Base-by-base conservation (phyloP, 768 basidiomycete genomes). In the Tulasnella sp. region DNA sequence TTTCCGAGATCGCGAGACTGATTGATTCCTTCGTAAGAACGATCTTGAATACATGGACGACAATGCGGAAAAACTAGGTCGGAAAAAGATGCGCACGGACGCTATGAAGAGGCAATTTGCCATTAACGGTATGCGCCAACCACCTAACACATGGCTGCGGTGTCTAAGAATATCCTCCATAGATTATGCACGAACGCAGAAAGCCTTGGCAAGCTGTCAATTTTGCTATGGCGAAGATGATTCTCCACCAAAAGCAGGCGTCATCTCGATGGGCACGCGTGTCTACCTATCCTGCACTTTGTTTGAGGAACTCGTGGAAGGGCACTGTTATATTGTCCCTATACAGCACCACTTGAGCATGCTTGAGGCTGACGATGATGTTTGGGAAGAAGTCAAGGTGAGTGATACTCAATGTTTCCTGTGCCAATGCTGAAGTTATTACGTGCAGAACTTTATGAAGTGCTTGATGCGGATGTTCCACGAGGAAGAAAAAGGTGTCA, bases 81-180 rank as follows among this genome's bases (percentile, higher is more conserved):
- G 93, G 56, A 83, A 90, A 69, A 98, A 94, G 71, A 92, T 97
- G 88, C 86, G 92, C 50, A 82, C 84, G 3, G 94, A 98, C 65
- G 89, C 85, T 19, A 90, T 96, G 84, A 98, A 92, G 68, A 80
- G 93, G 42, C 87, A 91, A 63, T 99, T 97, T 68, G 96, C 96
- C 11, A 87, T 99, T 61, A 81, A 97, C 58, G 93, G 92, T 89
- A 61, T 36, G 76, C 67, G 4, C 25, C 34, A 6, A 4, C 27
- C 14, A 31, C 58, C 40, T 51, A 46, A 29, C 50, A 34, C 6
- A 4, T 39, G 7, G 39, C 40, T 27, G 8, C 32, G 8, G 25
- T 2, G 12, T 56, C 12, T 25, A 14, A 21, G 6, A 4, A 12
- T 36, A 9, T 7, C n/a, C n/a, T 14, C 14, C 19, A 15, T 64